These are phyloP conservation scores for Clavulina sp. DNA, from an alignment of 768 basidiomycete species.

Conservation along the genomic window DNA sequence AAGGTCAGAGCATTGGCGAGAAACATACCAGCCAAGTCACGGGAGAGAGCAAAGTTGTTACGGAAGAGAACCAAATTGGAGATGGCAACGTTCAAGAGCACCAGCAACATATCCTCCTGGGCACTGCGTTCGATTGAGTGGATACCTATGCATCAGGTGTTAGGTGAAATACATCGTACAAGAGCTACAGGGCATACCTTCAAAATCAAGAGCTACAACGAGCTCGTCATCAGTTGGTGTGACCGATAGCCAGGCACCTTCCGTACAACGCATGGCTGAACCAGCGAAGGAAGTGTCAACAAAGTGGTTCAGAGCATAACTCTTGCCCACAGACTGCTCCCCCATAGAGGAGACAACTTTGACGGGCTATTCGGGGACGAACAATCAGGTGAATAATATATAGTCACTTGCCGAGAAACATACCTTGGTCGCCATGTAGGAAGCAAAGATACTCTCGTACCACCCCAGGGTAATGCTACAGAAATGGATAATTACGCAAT, in stretches of 20 bases:
- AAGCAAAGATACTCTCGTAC: slow-evolving; percentile 46
- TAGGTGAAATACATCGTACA: background rate
- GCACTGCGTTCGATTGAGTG: slow-evolving; percentile 4
- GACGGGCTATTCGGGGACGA: slow-evolving; percentile 28
- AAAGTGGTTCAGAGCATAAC: slow-evolving; percentile 40
- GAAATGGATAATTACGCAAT: background rate
- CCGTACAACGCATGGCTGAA: slow-evolving; percentile 33
- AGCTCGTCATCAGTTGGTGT: slow-evolving; percentile 3
- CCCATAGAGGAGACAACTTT: slow-evolving; percentile 51
- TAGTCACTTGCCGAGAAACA: slow-evolving; percentile 1
- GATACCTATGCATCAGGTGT: slow-evolving; percentile 4
- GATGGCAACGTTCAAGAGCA: slow-evolving; percentile 7
- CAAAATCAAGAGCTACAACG: slow-evolving; percentile 8
- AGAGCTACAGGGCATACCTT: background rate
- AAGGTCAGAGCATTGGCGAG: background rate
- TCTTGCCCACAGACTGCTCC: slow-evolving; percentile 49
- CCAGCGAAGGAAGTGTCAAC: slow-evolving; percentile 49
- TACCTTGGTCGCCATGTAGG: slow-evolving; percentile 41
- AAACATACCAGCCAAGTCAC: slow-evolving; percentile 6
- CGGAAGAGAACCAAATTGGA: slow-evolving; percentile 8
- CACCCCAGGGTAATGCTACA: slow-evolving; percentile 33
- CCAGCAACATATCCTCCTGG: slow-evolving; percentile 7
- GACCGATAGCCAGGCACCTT: slow-evolving; percentile 9
- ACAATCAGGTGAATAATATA: background rate
- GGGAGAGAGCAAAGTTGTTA: slow-evolving; percentile 6